phyloP scores from a whole-genome alignment of 306 rosid genomes.

The Chamaecrista fasciculata region DNA sequence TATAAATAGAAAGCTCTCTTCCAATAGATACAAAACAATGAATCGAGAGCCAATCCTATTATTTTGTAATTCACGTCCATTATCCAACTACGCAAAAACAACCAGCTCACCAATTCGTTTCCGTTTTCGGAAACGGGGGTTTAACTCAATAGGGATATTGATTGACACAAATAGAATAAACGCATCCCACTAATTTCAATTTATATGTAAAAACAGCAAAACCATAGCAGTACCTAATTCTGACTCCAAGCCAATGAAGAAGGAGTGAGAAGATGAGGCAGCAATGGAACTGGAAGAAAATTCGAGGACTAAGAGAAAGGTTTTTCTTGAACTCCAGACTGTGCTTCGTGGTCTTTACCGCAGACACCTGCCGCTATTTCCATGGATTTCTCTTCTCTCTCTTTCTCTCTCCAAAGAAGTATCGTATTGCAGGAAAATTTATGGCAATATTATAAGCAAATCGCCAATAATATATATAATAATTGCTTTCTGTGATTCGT shows the following conservation, averaged over 20 bases:
- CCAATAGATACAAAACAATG: background rate
- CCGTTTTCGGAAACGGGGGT: background rate
- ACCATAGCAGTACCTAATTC: background rate
- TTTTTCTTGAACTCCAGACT: background rate
- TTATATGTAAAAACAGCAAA: background rate
- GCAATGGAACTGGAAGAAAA: conserved; percentile 14
- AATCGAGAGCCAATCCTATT: background rate
- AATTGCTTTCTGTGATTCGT: background rate
- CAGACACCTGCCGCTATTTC: conserved; percentile 30
- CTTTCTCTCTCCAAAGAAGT: background rate
- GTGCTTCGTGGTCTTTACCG: conserved; percentile 8
- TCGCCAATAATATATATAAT: background rate
- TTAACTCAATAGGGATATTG: background rate
- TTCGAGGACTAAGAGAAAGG: background rate
- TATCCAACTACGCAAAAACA: background rate
- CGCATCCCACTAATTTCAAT: background rate
- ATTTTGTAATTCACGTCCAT: background rate
- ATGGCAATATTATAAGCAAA: background rate
- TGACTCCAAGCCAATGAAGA: background rate
- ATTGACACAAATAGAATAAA: background rate
- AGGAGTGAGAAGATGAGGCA: conserved; percentile 10
- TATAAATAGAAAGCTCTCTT: background rate
- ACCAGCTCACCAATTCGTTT: background rate
- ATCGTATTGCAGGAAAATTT: background rate
- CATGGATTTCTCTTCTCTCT: conserved; percentile 27